Base-by-base conservation (phyloP, 2,329 filamentous ascomycete species). In the Thielaviopsis musarum region DNA sequence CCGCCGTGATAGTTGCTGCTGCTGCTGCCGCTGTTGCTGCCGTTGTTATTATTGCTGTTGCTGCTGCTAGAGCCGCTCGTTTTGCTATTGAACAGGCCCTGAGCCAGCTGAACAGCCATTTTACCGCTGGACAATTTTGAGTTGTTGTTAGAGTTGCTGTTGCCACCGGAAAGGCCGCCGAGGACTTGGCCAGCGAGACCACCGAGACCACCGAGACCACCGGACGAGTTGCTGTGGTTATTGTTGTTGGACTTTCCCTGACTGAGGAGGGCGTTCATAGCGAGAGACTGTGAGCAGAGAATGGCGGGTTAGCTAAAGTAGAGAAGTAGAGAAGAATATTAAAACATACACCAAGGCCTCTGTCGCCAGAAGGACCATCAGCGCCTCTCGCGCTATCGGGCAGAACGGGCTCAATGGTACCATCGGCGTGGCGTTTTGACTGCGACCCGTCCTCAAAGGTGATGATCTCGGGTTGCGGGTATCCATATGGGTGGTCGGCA, bases 401-500 rank as follows among this genome's bases (percentile, higher is more conserved):
- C 70, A 78, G 70, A 62, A 78, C 75, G 22, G 81, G 80, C 68
- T 84, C 81, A 72, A 82, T 73, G 41, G 77, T 76, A 48, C 81
- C 81, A 66, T 84, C 81, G 15, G 79, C 71, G 66, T 82, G 75
- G 64, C 77, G 77, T 58, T 82, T 74, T 49, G 79, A 83, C 71
- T 83, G 80, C 60, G 74, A 77, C 54, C 81, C 81, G 69, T 84
- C 81, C 10, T 78, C 75, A 65, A 83, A 80, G 51, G 78, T 82
- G 68, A 83, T 82, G 64, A 82, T 71, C 68, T 81, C 73, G 58
- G 73, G 71, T 52, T 71, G 72, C 13, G 60, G 60, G 38, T 56
- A 59, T 61, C 81, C 80, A 69, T 84, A 86, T 5, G 83, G 83
- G 65, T 85, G 82, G 21, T 84, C 80, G 62, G 69, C 66, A 58